phyloP scores from a whole-genome alignment of 2,329 filamentous ascomycete species.

The Colletotrichum tanaceti region DNA sequence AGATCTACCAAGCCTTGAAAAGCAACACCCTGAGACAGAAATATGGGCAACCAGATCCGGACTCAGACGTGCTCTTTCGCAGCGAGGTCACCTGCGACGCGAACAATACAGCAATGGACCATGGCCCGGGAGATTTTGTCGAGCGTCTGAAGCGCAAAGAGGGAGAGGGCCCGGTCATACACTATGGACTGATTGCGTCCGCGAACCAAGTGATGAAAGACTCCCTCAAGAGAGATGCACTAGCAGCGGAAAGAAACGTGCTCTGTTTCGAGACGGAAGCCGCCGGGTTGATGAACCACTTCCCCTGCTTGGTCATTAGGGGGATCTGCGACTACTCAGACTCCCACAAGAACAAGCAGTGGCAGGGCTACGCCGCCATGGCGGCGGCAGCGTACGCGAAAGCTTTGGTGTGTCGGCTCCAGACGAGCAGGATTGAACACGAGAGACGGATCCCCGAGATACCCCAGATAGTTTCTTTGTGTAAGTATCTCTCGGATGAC shows the following conservation, averaged over 20 bases:
- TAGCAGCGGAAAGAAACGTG: conserved; percentile 40
- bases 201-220: conserved; percentile 53
- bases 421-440: too few species aligned
- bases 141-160: neutral
- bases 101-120: too few species aligned
- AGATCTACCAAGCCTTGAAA: neutral
- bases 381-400: conserved; percentile 48
- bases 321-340: conserved; percentile 56
- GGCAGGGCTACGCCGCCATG: conserved; percentile 51
- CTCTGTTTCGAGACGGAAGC: conserved; percentile 46
- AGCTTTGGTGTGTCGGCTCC: neutral
- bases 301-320: conserved; percentile 48
- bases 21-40: neutral
- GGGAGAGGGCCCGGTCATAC: conserved; percentile 10
- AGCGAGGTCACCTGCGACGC: neutral
- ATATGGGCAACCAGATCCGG: neutral
- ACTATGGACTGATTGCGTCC: conserved; percentile 47
- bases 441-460: neutral
- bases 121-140: neutral
- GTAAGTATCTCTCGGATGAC: too few species aligned
- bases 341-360: conserved; percentile 52
- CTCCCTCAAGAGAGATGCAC: conserved; percentile 46
- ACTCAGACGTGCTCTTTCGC: neutral
- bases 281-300: too few species aligned
- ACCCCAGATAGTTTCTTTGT: neutral